phyloP scores from a whole-genome alignment of 2,329 filamentous ascomycete species.

The Stachybotrys chartarum region DNA sequence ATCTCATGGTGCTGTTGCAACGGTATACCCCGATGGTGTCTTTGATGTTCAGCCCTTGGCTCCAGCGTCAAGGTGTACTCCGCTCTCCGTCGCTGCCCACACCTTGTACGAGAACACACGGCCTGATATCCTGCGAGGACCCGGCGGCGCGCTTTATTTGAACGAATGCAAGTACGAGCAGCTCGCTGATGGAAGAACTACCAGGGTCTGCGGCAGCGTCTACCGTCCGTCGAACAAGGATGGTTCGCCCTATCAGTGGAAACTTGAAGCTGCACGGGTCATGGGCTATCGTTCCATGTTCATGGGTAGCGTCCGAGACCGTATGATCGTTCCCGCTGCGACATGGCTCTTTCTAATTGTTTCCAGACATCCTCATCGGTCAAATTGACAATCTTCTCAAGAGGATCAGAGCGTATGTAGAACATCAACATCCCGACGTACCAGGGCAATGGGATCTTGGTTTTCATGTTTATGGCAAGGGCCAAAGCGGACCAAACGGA shows the following conservation, averaged over 20 bases:
- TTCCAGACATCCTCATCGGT: constrained; percentile 8
- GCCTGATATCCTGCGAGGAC: constrained; percentile 41
- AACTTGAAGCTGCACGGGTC: constrained; percentile 12
- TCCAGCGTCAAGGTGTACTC: constrained; percentile 33
- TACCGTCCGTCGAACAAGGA: constrained; percentile 5
- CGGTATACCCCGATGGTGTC: constrained; percentile 27
- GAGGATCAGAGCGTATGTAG: constrained; percentile 9
- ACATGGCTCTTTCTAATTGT: neutral
- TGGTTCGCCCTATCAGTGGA: constrained; percentile 11
- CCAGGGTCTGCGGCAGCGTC: constrained; percentile 8
- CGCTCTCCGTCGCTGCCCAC: constrained; percentile 43
- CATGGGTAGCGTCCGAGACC: constrained; percentile 12
- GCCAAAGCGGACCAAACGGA: neutral
- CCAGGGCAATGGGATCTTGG: constrained; percentile 14
- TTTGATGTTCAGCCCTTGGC: constrained; percentile 40
- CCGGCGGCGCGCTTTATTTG: constrained; percentile 40
- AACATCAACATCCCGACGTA: constrained; percentile 11
- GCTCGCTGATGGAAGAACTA: constrained; percentile 5
- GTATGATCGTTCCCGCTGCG: constrained; percentile 2
- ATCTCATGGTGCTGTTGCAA: constrained; percentile 30
- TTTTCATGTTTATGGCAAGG: constrained; percentile 37
- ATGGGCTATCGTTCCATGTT: constrained; percentile 14
- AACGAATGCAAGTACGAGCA: constrained; percentile 18
- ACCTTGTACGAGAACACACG: constrained; percentile 47
- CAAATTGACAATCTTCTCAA: constrained; percentile 10